Base-by-base conservation (phyloP, 2,329 filamentous ascomycete species). In the Ascochyta koolunga region DNA sequence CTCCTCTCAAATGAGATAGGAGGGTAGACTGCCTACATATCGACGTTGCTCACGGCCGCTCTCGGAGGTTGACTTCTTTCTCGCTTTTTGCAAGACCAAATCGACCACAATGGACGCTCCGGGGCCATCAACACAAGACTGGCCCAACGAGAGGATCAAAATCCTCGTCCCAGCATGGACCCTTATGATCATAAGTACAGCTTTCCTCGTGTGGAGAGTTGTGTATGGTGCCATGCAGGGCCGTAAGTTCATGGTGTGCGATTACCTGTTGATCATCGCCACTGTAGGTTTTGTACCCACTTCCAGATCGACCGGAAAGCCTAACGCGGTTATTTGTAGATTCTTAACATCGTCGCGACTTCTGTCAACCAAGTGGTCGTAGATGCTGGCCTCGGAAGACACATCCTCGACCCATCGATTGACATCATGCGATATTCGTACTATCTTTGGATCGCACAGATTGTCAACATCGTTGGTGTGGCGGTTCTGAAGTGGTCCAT, bases 401-500 rank as follows among this genome's bases (percentile, higher is more conserved):
- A 68, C 43, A 62, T 67, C n/a, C 36, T 60, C 33, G 66, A 68
- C 32, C 66, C 66, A 3, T 58, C 64, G 10, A 42, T 59, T 2
- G 39, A 58, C 21, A 46, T 69, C 16, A 19, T 56, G 29, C 47
- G 45, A 13, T 69, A 68, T 39, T 54, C 53, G 2, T 66, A 69
- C 29, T 62, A 43, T 22, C 58, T 69, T 16, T 69, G 62, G 64
- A 58, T 69, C 32, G 51, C 52, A 27, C 66, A 67, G 33, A 59
- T 68, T 16, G 37, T 66, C 45, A 70, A 72, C 45, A 60, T 70
- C 27, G 54, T 69, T 7, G 68, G 61, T 13, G 61, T 72, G 16
- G 66, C 67, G n/a, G 52, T 68, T 7, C 47, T 72, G 8, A 71
- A 71, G 35, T 66, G 60, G 60, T 66, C 67, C 4, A 70, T 71